Conservation (phyloP, 305 asterid species). For the Ajuga reptans region DNA sequence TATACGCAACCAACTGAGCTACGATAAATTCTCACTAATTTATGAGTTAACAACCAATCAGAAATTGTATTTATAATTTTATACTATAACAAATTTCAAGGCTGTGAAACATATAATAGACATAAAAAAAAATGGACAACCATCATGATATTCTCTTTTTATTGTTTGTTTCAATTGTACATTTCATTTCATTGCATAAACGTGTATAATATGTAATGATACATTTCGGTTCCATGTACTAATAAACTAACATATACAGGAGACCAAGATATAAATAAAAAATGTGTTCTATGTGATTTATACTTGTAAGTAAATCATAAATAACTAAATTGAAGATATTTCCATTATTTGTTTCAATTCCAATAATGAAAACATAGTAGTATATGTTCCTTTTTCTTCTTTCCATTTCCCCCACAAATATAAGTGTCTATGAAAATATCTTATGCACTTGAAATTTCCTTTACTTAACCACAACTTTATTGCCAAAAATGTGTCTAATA, state of each 20-base stretch:
- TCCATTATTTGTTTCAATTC: not conserved
- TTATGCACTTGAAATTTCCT: not conserved
- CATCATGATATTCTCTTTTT: no score
- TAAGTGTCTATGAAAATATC: slow-evolving; percentile 11
- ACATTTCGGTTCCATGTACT: no score
- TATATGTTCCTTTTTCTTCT: not conserved
- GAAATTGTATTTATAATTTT: no score
- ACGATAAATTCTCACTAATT: no score
- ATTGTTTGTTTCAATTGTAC: no score
- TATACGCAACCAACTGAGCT: no score
- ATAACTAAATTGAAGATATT: not conserved
- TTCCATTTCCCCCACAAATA: not conserved
- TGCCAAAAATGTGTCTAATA: slow-evolving; percentile 16
- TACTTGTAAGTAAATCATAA: not conserved
- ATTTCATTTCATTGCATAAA: not conserved
- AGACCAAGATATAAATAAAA: no score
- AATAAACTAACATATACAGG: not conserved
- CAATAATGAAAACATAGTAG: slow-evolving; percentile 1
- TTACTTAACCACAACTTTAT: slow-evolving; percentile 6
- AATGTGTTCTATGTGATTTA: not conserved
- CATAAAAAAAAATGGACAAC: no score
- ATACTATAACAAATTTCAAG: no score
- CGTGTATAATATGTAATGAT: not conserved
- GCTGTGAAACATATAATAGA: no score
- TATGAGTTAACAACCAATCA: no score